These are phyloP conservation scores for Eimeria falciformis DNA, from an alignment of 169 alveolate genomes.

Conservation along the genomic window DNA sequence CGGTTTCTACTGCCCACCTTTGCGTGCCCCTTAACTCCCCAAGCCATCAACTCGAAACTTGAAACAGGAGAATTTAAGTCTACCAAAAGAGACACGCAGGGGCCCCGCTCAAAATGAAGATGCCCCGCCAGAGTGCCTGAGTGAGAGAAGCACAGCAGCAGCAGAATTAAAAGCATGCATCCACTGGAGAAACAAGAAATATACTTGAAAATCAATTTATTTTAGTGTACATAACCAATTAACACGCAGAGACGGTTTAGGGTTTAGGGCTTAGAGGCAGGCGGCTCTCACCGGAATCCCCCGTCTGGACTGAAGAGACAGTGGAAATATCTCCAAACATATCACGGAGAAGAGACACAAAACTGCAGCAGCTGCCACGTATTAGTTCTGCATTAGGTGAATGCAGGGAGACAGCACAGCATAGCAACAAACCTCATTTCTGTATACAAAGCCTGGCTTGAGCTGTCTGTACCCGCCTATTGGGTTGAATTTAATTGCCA, in stretches of 20 bases:
- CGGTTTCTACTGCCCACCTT: constrained; percentile 25
- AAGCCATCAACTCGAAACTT: constrained; percentile 21
- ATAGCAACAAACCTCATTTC: too few species aligned
- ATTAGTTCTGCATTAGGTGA: neutral
- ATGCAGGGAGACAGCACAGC: too few species aligned
- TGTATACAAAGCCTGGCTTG: too few species aligned
- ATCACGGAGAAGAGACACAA: neutral
- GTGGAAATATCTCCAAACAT: neutral
- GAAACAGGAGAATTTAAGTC: constrained; percentile 18
- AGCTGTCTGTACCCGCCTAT: too few species aligned
- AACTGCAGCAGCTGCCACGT: neutral
- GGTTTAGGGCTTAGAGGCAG: too few species aligned
- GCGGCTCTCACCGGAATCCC: neutral
- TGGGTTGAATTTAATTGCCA: too few species aligned
- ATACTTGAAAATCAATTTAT: too few species aligned
- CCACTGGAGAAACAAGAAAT: too few species aligned
- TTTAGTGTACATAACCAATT: too few species aligned
- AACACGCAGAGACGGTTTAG: too few species aligned
- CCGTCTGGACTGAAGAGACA: neutral
- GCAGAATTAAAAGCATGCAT: too few species aligned
- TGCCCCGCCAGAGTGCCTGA: constrained; percentile 67
- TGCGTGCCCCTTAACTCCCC: constrained; percentile 65
- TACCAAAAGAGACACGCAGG: constrained; percentile 6
- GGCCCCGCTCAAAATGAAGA: constrained; percentile 49
- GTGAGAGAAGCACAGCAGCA: neutral